A percentile compares a stretch with the other conserved stretches of the same genome.
Conservation (phyloP, 176 grass and related monocot genomes). For the Bromus sterilis region DNA sequence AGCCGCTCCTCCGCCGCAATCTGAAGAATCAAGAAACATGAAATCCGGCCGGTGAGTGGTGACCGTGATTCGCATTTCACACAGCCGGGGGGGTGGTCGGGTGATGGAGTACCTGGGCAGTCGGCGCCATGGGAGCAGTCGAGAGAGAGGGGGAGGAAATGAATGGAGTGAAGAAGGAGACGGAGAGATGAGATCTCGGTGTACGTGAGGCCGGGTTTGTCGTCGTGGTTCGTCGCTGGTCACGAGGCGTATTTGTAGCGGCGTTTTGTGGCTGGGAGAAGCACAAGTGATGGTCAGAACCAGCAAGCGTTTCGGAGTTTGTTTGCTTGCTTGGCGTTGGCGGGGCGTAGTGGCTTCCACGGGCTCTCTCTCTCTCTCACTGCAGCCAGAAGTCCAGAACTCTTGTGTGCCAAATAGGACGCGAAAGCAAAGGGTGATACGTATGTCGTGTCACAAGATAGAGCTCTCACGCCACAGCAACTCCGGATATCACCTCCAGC, state of each 20-base stretch:
- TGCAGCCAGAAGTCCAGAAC: neutral
- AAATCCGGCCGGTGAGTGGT: neutral
- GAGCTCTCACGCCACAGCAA: no score
- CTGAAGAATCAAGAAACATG: neutral
- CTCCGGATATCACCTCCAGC: no score
- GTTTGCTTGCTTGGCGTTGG: neutral
- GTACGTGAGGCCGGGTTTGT: neutral
- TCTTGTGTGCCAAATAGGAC: no score
- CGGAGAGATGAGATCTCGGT: neutral
- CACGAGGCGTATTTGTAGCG: neutral
- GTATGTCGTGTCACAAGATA: no score
- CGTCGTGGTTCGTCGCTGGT: neutral
- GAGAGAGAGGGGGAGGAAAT: neutral
- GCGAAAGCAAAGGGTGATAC: no score
- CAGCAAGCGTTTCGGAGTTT: neutral
- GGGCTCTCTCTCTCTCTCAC: neutral
- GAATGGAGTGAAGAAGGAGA: neutral
- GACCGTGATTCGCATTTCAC: neutral
- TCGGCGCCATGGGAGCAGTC: slow-evolving; percentile 32
- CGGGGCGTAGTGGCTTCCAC: no score
- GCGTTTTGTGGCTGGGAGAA: neutral
- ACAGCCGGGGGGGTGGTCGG: neutral
- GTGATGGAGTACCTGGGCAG: slow-evolving; percentile 15
- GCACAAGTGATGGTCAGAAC: neutral
- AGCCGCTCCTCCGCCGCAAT: neutral